Conservation (phyloP, 106 monocot genomes). For the Cymbidium sinense region DNA sequence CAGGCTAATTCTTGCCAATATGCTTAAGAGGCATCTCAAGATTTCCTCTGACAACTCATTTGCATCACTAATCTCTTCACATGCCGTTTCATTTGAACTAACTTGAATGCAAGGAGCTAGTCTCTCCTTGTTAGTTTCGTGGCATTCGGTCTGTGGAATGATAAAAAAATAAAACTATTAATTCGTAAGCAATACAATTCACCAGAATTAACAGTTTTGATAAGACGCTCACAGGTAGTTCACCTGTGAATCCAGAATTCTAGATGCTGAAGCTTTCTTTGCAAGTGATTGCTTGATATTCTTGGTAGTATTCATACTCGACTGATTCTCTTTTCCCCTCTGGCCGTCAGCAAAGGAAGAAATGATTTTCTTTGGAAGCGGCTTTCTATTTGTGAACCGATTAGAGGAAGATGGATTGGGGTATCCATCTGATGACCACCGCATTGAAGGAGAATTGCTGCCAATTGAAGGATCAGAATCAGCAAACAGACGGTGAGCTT, state of each 20-base stretch:
- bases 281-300: background rate
- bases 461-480: background rate
- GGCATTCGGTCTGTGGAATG: too few species aligned
- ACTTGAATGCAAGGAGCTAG: too few species aligned
- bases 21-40: slow-evolving; percentile 4
- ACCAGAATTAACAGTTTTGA: background rate
- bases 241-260: background rate
- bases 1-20: background rate
- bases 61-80: background rate
- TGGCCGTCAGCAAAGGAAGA: background rate
- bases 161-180: too few species aligned
- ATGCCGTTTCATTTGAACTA: background rate
- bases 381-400: background rate
- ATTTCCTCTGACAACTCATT: slow-evolving; percentile 9
- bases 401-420: background rate
- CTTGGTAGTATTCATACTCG: background rate
- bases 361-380: background rate
- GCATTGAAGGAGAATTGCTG: background rate
- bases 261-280: too few species aligned
- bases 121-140: too few species aligned
- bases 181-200: too few species aligned
- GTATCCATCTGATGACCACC: background rate
- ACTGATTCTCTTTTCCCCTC: background rate
- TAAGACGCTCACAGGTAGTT: background rate
- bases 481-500: background rate